Conservation (phyloP, 1,284 basidiomycete species). For the Melampsora americana region DNA sequence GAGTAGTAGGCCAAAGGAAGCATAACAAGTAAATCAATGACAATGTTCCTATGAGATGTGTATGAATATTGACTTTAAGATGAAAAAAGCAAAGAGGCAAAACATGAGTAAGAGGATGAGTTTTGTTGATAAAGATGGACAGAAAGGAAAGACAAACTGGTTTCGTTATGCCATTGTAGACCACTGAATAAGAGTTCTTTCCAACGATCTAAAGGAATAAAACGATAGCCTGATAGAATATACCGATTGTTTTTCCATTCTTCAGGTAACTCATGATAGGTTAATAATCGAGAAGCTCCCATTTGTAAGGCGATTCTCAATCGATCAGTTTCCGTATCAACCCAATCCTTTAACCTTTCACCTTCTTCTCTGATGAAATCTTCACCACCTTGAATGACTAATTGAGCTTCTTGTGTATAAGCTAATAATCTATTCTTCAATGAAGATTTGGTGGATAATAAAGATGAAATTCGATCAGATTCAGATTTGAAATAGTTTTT, state of each 20-base stretch:
- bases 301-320: conserved; percentile 41
- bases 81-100: neutral
- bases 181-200: conserved; percentile 37
- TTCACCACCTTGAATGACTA: conserved; percentile 32
- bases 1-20: conserved; percentile 39
- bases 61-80: conserved; percentile 41
- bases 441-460: conserved; percentile 9
- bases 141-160: conserved; percentile 9
- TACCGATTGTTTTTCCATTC: conserved; percentile 47
- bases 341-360: conserved; percentile 45
- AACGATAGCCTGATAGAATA: conserved; percentile 40
- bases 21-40: conserved; percentile 38
- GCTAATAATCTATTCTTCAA: neutral
- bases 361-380: conserved; percentile 44
- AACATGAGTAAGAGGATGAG: neutral
- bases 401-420: conserved; percentile 34
- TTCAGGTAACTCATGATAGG: conserved; percentile 46
- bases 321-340: conserved; percentile 45
- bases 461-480: conserved; percentile 32
- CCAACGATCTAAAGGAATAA: conserved; percentile 41
- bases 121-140: neutral
- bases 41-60: conserved; percentile 29
- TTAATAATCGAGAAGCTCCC: conserved; percentile 44
- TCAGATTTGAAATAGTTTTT: conserved; percentile 28
- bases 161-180: conserved; percentile 39